These are phyloP conservation scores for Hypoxylon sp. DNA, from an alignment of 2,329 filamentous ascomycete genomes.

Conservation along the genomic window DNA sequence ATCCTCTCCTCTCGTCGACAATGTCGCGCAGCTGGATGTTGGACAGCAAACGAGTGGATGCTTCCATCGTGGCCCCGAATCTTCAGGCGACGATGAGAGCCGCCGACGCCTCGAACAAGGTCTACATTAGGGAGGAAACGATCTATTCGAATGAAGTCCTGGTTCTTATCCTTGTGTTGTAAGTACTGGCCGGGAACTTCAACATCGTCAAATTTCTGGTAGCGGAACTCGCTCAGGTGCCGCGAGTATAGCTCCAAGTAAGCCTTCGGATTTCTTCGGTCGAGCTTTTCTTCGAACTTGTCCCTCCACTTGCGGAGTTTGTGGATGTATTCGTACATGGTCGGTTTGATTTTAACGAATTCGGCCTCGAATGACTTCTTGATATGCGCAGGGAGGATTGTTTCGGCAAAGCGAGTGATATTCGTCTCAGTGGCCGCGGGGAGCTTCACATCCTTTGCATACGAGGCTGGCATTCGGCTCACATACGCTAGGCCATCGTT, in stretches of 20 bases:
- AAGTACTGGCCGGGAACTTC: constrained; percentile 98
- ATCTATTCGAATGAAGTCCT: constrained; percentile 97
- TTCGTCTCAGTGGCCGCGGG: constrained; percentile 93
- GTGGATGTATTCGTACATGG: constrained; percentile 98
- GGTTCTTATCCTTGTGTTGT: constrained; percentile 98
- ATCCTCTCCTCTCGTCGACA: constrained; percentile 96
- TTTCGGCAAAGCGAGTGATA: constrained; percentile 96
- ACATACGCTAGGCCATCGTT: constrained; percentile 97
- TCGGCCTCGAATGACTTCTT: constrained; percentile 97
- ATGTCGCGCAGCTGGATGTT: constrained; percentile 93
- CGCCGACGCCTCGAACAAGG: constrained; percentile 88
- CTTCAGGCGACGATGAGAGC: constrained; percentile 92
- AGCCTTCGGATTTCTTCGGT: constrained; percentile 80
- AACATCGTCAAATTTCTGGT: constrained; percentile 98
- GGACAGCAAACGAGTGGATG: constrained; percentile 95
- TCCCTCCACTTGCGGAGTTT: constrained; percentile 96
- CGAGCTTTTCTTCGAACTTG: constrained; percentile 97
- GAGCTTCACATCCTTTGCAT: constrained; percentile 91
- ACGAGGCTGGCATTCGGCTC: constrained; percentile 86
- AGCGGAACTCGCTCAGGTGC: constrained; percentile 95
- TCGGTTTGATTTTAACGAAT: constrained; percentile 94
- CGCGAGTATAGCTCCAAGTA: constrained; percentile 89
- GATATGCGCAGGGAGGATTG: constrained; percentile 93
- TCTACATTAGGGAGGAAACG: constrained; percentile 96
- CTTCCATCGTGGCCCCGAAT: constrained; percentile 98